These are phyloP conservation scores for Bidens hawaiensis DNA, from an alignment of 140 eudicot species.

Conservation along the genomic window DNA sequence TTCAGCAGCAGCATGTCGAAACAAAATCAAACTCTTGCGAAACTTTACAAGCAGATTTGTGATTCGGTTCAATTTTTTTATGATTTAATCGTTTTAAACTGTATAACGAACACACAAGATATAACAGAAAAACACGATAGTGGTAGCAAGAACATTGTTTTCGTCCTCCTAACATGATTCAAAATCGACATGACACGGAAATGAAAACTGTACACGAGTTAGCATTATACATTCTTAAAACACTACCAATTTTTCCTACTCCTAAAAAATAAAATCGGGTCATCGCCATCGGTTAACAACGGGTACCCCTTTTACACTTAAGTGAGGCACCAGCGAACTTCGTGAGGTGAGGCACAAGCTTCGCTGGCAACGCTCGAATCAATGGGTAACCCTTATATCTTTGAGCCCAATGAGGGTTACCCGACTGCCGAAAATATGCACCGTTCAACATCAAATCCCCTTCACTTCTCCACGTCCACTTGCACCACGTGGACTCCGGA, in stretches of 20 bases:
- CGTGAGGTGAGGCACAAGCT: conserved; percentile 30
- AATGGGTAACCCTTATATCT: conserved; percentile 12
- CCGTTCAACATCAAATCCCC: conserved; percentile 49
- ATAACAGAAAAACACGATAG: background rate
- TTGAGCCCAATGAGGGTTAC: conserved; percentile 28
- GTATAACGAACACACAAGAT: no score
- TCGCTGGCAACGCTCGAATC: conserved; percentile 35
- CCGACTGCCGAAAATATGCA: conserved; percentile 47
- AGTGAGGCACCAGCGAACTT: conserved; percentile 33
- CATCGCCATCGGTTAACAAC: conserved; percentile 35
- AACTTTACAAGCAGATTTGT: background rate
- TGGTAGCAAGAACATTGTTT: background rate
- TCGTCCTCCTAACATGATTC: background rate
- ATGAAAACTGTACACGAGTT: conserved; percentile 5
- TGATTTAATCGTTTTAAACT: no score
- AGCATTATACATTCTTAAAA: background rate
- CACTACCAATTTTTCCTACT: conserved; percentile 13
- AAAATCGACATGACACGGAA: conserved; percentile 11
- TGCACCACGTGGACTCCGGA: conserved; percentile 35
- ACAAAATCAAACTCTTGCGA: background rate
- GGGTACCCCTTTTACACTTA: conserved; percentile 20
- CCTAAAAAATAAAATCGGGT: background rate
- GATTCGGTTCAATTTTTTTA: background rate
- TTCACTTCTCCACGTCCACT: conserved; percentile 68
- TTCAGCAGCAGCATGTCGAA: background rate